phyloP scores from a whole-genome alignment of 2,329 filamentous ascomycete genomes.

The Fusarium sp. region DNA sequence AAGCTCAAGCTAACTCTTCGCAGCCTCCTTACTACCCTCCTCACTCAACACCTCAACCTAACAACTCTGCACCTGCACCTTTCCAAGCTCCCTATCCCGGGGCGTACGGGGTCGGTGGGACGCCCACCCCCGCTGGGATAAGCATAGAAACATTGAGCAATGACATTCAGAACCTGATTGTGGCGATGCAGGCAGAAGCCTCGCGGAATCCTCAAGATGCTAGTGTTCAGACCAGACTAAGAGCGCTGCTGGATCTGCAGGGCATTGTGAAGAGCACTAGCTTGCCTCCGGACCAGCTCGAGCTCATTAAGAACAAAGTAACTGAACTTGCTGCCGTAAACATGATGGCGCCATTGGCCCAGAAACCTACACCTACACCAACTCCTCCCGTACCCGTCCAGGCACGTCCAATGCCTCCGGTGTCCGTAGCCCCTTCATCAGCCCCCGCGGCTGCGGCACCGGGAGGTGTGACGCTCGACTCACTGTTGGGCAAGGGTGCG shows the following conservation, averaged over 20 bases:
- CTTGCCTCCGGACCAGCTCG: constrained; percentile 83
- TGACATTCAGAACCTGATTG: constrained; percentile 85
- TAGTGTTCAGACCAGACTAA: constrained; percentile 81
- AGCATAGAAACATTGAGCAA: constrained; percentile 81
- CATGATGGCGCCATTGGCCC: constrained; percentile 63
- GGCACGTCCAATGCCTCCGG: constrained; percentile 50
- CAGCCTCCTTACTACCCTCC: constrained; percentile 50
- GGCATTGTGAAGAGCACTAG: constrained; percentile 78
- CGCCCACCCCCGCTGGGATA: constrained; percentile 59
- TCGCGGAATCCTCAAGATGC: constrained; percentile 81
- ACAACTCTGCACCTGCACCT: constrained; percentile 50
- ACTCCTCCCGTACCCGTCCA: constrained; percentile 48
- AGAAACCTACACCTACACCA: constrained; percentile 56
- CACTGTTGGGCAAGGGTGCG: constrained; percentile 69
- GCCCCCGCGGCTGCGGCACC: constrained; percentile 48
- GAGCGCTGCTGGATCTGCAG: constrained; percentile 88
- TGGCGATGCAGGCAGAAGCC: constrained; percentile 78
- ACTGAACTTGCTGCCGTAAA: constrained; percentile 77
- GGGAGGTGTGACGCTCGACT: constrained; percentile 65
- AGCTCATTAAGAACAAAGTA: constrained; percentile 87
- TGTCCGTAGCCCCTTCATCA: constrained; percentile 49
- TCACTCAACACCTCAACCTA: constrained; percentile 55
- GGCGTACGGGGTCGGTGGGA: constrained; percentile 49
- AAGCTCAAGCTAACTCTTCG: constrained; percentile 6
- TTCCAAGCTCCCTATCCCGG: constrained; percentile 58